Evolutionary conservation across 768 basidiomycete genomes (phyloP), one percentile per base, ranked within the genome.

Genomic region (Collybiopsis confluens): DNA sequence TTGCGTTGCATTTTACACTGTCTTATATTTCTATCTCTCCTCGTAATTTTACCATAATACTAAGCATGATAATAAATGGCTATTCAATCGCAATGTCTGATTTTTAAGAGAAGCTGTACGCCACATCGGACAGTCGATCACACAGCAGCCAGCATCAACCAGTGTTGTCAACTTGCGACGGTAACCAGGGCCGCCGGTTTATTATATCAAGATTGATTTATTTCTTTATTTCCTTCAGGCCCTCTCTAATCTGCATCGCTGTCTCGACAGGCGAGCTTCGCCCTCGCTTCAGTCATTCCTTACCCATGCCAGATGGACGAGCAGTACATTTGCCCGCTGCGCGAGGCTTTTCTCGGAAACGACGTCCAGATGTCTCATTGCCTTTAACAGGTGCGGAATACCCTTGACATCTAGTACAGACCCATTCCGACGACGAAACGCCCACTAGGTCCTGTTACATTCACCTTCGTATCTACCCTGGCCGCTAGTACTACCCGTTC

Each of bases 261-360:
- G 35, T 16, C 30, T 33, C 45, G 45, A 36, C 47, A 36, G 47
- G 47, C 35, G 35, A 23, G 11, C n/a, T 48, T 35, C 35, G 33
- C 33, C 47, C 11, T 24, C 44, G 38, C 6, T 45, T 13, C 47
- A 37, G 35, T 48, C 47, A 48, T 48, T 48, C 47, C 16, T 48
- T 48, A 48, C 23, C 11, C 47, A 46, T 46, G 45, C 20, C 23
- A 48, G 18, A 48, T 37, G 35, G 37, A 24, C 36, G 47, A 36
- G 30, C 47, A 48, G 24, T 37, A 42, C 50, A 43, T 23, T 24
- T 41, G 26, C 50, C 50, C 50, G 50, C 50, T 33, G 50, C 38
- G 50, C 50, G 50, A 38, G 50, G 15, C 20, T 52, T 52, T 23
- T 3, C 28, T 41, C 37, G 41, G 21, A 40, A 43, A 52, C 50